These are phyloP conservation scores for Salix exigua DNA, from an alignment of 345 rosid species.

Conservation along the genomic window DNA sequence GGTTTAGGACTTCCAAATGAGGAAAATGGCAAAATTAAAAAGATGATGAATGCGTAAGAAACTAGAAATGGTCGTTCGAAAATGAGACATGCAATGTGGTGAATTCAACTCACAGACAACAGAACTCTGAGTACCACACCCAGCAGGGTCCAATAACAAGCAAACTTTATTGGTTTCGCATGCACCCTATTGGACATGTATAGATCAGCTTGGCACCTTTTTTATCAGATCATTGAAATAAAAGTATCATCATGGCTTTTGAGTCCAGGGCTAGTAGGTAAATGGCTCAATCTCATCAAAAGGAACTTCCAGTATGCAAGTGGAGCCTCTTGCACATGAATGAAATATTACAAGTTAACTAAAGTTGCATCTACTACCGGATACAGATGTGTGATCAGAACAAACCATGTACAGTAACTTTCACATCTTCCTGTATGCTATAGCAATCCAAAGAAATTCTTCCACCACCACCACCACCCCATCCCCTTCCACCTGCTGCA, in stretches of 20 bases:
- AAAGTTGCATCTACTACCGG: constrained; percentile 20
- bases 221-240: background rate
- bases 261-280: background rate
- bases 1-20: background rate
- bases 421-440: constrained; percentile 91
- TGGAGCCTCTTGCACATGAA: constrained; percentile 23
- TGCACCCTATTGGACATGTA: background rate
- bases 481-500: constrained; percentile 87
- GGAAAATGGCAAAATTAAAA: background rate
- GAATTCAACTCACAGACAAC: background rate
- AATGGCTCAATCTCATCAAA: background rate
- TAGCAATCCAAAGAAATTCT: constrained; percentile 89
- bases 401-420: constrained; percentile 87
- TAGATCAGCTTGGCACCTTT: background rate
- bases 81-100: background rate
- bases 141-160: background rate
- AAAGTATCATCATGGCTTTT: background rate
- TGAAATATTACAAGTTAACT: constrained; percentile 27
- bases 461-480: constrained; percentile 99
- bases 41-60: background rate
- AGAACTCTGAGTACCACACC: background rate
- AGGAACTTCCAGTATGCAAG: constrained; percentile 2
- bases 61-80: background rate
- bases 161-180: background rate
- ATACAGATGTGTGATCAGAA: constrained; percentile 29